These are phyloP conservation scores for Candida multigemmis DNA, from an alignment of 805 yeast species.

Conservation along the genomic window DNA sequence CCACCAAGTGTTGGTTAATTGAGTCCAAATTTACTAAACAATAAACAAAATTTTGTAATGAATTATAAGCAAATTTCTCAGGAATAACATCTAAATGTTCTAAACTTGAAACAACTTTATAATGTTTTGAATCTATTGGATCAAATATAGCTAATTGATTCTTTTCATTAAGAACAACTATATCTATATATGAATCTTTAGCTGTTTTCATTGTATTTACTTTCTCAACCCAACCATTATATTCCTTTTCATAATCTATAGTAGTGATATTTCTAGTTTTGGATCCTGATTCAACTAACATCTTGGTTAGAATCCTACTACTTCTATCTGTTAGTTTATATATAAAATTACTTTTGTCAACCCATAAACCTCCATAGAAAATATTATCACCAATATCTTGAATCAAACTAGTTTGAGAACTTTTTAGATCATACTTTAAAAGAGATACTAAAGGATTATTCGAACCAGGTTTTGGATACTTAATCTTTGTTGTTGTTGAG, in stretches of 20 bases:
- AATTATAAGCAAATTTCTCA: constrained; percentile 44
- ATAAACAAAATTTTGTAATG: constrained; percentile 35
- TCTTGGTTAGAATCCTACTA: constrained; percentile 44
- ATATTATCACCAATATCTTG: constrained; percentile 30
- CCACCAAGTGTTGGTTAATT: constrained; percentile 72
- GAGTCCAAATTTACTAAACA: constrained; percentile 71
- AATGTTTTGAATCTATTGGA: constrained; percentile 39
- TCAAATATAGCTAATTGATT: constrained; percentile 75
- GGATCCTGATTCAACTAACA: constrained; percentile 26
- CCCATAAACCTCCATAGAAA: constrained; percentile 58
- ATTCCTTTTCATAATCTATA: constrained; percentile 28
- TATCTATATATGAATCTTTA: constrained; percentile 54
- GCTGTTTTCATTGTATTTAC: constrained; percentile 9
- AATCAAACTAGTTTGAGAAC: constrained; percentile 4
- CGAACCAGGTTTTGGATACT: constrained; percentile 71
- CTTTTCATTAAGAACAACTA: constrained; percentile 44
- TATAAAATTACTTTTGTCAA: constrained; percentile 38
- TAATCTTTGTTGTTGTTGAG: constrained; percentile 36
- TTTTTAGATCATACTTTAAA: constrained; percentile 27
- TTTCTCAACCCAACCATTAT: constrained; percentile 57
- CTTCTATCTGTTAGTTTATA: constrained; percentile 57
- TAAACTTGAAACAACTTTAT: constrained; percentile 39
- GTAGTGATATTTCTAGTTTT: constrained; percentile 24
- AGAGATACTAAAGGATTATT: constrained; percentile 46
- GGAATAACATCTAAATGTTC: constrained; percentile 81